phyloP scores from a whole-genome alignment of 345 rosid species.

The Citrus medica region DNA sequence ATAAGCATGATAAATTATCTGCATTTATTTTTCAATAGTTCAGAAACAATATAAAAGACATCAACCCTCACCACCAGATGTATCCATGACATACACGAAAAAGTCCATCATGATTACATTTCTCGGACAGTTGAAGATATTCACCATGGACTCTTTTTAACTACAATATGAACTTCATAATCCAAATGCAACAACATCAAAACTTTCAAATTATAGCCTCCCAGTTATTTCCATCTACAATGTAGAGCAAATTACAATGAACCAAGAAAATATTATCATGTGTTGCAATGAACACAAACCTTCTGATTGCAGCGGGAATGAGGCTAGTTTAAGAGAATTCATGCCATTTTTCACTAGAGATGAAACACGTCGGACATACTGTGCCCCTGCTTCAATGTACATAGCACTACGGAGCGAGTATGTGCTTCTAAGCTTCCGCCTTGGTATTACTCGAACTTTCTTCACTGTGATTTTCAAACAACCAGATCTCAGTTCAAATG shows the following conservation, averaged over 20 bases:
- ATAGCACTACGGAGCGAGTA: slow-evolving; percentile 70
- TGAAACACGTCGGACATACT: slow-evolving; percentile 73
- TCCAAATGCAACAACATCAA: neutral
- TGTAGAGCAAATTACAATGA: neutral
- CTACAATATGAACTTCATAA: neutral
- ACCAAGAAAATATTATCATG: neutral
- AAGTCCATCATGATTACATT: neutral
- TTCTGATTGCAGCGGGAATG: slow-evolving; percentile 62
- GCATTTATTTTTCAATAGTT: slow-evolving; percentile 15
- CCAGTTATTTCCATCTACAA: neutral
- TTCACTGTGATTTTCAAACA: slow-evolving; percentile 50
- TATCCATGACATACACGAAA: too few relatives aligned
- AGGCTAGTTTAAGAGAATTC: slow-evolving; percentile 66
- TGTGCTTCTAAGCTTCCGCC: slow-evolving; percentile 64
- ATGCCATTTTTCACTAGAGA: slow-evolving; percentile 78
- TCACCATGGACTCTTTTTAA: neutral
- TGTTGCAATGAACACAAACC: slow-evolving; percentile 39
- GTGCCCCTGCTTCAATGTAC: slow-evolving; percentile 71
- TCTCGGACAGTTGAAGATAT: neutral
- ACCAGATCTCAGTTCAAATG: slow-evolving; percentile 1
- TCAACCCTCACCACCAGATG: neutral
- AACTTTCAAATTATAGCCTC: neutral
- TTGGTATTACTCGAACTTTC: slow-evolving; percentile 71
- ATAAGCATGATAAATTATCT: slow-evolving; percentile 79
- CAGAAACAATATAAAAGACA: neutral